Evolutionary conservation across 2,329 filamentous ascomycete species (phyloP).

Genomic region (Gyromitra esculenta): DNA sequence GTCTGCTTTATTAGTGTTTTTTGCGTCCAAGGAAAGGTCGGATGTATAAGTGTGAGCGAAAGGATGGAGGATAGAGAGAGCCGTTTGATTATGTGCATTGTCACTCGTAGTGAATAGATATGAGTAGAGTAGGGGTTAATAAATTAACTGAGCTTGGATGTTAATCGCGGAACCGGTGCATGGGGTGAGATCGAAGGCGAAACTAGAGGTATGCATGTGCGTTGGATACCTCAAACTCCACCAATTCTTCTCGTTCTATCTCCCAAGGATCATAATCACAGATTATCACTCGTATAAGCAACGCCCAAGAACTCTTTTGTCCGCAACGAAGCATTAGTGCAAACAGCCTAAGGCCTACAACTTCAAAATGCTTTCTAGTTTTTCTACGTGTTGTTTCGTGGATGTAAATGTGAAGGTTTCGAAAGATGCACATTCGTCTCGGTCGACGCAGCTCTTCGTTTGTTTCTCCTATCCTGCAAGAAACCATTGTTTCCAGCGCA

Average conservation of each 20-base stretch:
- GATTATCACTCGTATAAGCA: not conserved
- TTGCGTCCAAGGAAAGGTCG: not conserved
- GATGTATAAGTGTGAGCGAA: not conserved
- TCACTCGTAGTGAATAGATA: not conserved
- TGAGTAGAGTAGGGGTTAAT: not conserved
- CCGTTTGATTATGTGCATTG: slow-evolving; percentile 21
- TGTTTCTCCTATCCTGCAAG: too few species aligned
- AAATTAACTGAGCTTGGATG: not conserved
- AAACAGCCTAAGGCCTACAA: not conserved
- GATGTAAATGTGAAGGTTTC: too few species aligned
- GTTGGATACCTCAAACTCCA: not conserved
- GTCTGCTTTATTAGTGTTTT: not conserved
- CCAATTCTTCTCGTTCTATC: not conserved
- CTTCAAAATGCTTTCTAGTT: not conserved
- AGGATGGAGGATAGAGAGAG: not conserved
- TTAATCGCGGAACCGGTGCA: not conserved
- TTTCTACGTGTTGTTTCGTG: not conserved
- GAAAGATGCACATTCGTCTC: too few species aligned
- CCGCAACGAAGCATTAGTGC: not conserved
- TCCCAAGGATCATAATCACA: not conserved
- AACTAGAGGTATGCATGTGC: not conserved
- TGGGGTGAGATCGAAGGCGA: not conserved
- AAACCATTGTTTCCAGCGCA: too few species aligned
- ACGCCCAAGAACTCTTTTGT: not conserved
- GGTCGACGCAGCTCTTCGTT: too few species aligned